Evolutionary conservation across 176 grass and related monocot genomes (phyloP).

Genomic region (Hyparrhenia diplandra): DNA sequence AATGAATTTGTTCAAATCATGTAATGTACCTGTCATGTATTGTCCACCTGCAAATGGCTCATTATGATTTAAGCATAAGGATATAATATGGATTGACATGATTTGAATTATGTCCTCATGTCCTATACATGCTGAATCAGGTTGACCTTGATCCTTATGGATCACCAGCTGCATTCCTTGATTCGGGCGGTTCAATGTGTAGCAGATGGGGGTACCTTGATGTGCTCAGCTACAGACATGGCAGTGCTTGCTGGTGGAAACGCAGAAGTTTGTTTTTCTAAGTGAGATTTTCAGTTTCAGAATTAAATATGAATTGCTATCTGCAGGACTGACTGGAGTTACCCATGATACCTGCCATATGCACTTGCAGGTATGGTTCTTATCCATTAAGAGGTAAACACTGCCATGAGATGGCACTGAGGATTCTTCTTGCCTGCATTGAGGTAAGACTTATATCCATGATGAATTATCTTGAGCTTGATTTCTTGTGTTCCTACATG

Average conservation of each 20-base stretch:
- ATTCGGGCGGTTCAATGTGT: slow-evolving; percentile 80
- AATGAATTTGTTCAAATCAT: not conserved
- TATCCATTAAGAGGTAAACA: slow-evolving; percentile 86
- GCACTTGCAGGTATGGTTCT: slow-evolving; percentile 67
- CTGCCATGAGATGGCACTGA: slow-evolving; percentile 95
- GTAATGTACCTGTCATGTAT: not conserved
- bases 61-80: not conserved
- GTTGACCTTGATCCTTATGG: slow-evolving; percentile 94
- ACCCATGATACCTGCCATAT: slow-evolving; percentile 12
- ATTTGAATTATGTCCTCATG: not conserved
- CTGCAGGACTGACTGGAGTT: not conserved
- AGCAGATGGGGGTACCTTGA: slow-evolving; percentile 68
- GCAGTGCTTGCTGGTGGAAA: slow-evolving; percentile 78
- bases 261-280: slow-evolving; percentile 78
- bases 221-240: slow-evolving; percentile 93
- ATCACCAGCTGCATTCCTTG: slow-evolving; percentile 74
- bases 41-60: not conserved
- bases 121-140: slow-evolving; percentile 32
- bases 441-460: slow-evolving; percentile 39
- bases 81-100: slow-evolving; percentile 1
- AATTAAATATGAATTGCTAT: not conserved
- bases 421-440: slow-evolving; percentile 84
- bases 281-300: slow-evolving; percentile 43
- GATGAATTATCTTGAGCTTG: not conserved
- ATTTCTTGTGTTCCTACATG: not conserved